Conservation (phyloP, 768 basidiomycete species). For the Favolaschia claudopus region DNA sequence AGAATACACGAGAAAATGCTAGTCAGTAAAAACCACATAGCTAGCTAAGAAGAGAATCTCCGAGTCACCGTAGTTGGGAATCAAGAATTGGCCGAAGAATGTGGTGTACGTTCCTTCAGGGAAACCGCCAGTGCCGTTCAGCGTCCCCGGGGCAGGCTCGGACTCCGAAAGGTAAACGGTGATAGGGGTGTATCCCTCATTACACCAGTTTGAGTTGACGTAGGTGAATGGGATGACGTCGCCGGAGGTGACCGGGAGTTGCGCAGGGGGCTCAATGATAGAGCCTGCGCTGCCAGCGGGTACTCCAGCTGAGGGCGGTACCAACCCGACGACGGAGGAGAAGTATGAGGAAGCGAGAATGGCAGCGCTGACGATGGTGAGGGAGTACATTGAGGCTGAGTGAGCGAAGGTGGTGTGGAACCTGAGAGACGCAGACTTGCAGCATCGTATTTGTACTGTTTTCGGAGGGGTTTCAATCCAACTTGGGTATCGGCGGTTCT, state of each 20-base stretch:
- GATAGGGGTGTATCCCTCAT: constrained; percentile 12
- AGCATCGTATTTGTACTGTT: too few relatives aligned
- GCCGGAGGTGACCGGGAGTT: constrained; percentile 4
- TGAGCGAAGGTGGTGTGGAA: too few relatives aligned
- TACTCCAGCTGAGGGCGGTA: not conserved
- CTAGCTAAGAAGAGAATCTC: too few relatives aligned
- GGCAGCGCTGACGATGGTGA: too few relatives aligned
- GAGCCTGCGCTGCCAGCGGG: not conserved
- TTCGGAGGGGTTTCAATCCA: too few relatives aligned
- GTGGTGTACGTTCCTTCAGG: constrained; percentile 1
- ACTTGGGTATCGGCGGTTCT: too few relatives aligned
- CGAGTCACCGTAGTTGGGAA: constrained; percentile 15
- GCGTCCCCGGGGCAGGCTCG: not conserved
- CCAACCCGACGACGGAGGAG: too few relatives aligned
- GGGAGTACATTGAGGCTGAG: too few relatives aligned
- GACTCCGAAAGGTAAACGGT: constrained; percentile 8
- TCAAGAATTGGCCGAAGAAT: constrained; percentile 5
- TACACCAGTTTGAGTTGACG: constrained; percentile 9
- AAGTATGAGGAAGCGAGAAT: too few relatives aligned
- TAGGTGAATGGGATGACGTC: constrained; percentile 3
- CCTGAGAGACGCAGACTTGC: too few relatives aligned
- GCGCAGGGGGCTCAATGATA: not conserved
- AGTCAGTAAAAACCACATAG: too few relatives aligned
- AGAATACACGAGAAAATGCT: not conserved
- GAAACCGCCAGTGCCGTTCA: constrained; percentile 2